A percentile compares a stretch with the other conserved stretches of the same genome.
Conservation (phyloP, 345 rosid genomes). For the Bruguiera sexangula region DNA sequence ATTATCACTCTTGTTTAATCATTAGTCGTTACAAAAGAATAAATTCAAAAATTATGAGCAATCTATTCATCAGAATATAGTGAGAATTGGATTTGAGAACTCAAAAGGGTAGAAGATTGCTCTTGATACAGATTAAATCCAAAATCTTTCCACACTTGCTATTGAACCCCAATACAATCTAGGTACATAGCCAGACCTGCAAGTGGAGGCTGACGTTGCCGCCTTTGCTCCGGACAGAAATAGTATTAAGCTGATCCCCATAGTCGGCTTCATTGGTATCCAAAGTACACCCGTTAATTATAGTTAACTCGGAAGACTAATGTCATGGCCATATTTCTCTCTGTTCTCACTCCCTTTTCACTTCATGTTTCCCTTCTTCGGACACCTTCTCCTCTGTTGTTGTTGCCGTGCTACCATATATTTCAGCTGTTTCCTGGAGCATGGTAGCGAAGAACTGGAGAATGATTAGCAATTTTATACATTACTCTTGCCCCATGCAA, state of each 20-base stretch:
- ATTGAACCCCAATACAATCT: too few relatives aligned
- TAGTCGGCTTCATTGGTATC: conserved; percentile 1
- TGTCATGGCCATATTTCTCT: not conserved
- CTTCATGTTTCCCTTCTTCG: conserved; percentile 17
- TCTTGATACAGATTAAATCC: too few relatives aligned
- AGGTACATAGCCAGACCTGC: not conserved
- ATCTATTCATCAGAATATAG: too few relatives aligned
- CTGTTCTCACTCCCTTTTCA: conserved; percentile 17
- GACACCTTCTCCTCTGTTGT: conserved; percentile 21
- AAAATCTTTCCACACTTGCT: too few relatives aligned
- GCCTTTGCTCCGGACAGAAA: not conserved
- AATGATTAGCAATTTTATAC: not conserved
- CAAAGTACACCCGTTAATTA: conserved; percentile 2
- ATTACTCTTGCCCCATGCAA: not conserved
- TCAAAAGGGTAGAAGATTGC: too few relatives aligned
- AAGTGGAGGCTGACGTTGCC: not conserved
- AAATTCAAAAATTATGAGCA: too few relatives aligned
- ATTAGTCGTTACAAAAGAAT: too few relatives aligned
- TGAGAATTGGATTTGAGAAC: too few relatives aligned
- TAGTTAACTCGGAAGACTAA: not conserved
- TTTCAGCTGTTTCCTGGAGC: conserved; percentile 23
- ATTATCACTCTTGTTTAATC: too few relatives aligned
- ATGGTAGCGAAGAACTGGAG: not conserved
- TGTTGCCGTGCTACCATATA: not conserved
- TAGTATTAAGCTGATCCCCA: conserved; percentile 7